Base-by-base conservation (phyloP, 345 rosid species). In the Noccaea caerulescens region DNA sequence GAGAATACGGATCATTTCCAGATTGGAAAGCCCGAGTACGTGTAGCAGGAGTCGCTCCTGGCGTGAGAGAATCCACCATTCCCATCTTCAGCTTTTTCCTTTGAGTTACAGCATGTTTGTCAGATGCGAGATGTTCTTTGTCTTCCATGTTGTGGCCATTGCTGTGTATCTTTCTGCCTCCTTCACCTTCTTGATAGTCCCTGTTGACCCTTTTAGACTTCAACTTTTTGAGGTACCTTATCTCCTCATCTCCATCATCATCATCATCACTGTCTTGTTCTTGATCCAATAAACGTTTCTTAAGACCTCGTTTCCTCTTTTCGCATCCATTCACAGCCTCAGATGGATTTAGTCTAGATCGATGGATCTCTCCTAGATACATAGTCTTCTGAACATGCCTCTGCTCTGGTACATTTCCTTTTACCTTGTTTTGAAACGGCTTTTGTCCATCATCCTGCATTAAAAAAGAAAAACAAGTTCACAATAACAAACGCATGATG, bases 21-120 rank as follows among this genome's bases (percentile, higher is more conserved):
- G 87, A 80, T 27, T 80, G 88, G 72, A 85, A 81, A 4, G 90
- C 83, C 12, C 81, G 82, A 70, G 84, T 84, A 9, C 88, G 90
- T 39, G 85, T 80, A 3, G 86, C 82, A 51, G 81, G 86, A 72
- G 78, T 43, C 6, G 58, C 82, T 72, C 78, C 78, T 25, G 75
- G 82, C 7, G 45, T 34, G 51, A 76, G 57, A 5, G 52, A 75
- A 69, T 79, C 84, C 68, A 66, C 70, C 18, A 66, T 78, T 57
- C 80, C 84, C 59, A 66, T 77, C 68, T 73, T 80, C 61, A 53
- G 75, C 77, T 72, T 81, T 78, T 81, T 83, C 66, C 68, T 83
- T 38, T 69, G 77, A 16, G 65, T 71, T 46, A 56, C 79, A 20
- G 73, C 30, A 52, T 52, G 64, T 43, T 84, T 83, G 58, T 66